Base-by-base conservation (phyloP, 768 basidiomycete genomes). In the Leccinum aurantiacum region DNA sequence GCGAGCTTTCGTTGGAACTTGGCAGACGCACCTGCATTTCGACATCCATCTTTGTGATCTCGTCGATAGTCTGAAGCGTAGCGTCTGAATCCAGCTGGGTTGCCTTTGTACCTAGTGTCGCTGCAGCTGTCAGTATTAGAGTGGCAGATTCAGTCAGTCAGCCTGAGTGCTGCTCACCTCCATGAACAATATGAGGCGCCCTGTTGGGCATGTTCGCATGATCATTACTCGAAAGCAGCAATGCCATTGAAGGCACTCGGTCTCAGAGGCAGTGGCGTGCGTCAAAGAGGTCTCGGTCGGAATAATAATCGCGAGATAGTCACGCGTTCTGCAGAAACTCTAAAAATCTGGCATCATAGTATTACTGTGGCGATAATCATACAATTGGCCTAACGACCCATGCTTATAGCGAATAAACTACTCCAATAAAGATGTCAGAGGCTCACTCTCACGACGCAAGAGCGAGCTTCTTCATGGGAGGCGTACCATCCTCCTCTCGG, bases 391-490 rank as follows among this genome's bases (percentile, higher is more conserved):
- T 59, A 44, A 59, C 46, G 59, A 56, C 57, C 57, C 62, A 69
- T 66, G 65, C 59, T 65, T 52, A 65, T 56, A 10, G n/a, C 15
- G 57, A 72, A 72, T 72, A 72, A 73, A 71, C 64, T 72, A 73
- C 60, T 66, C 62, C 61, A 72, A 77, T 69, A 72, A 72, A 69
- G 60, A 71, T 56, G 66, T 63, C 56, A 59, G 48, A 56, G 31
- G 57, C 58, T 53, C 46, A 62, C 41, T 38, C 63, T 72, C 68
- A 70, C 59, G 70, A 66, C 49, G 72, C 71, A 63, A 89, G 69
- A 25, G 87, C 85, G 54, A 85, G 60, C 72, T 87, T 90, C 78
- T 91, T 91, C 67, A 79, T 68, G 3, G 87, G 88, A 52, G 89
- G 89, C 44, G 83, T 86, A 56, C 78, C 79, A 56, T 77, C 78